Evolutionary conservation across 768 basidiomycete genomes (phyloP).

Genomic region (Serpula lacrymans): DNA sequence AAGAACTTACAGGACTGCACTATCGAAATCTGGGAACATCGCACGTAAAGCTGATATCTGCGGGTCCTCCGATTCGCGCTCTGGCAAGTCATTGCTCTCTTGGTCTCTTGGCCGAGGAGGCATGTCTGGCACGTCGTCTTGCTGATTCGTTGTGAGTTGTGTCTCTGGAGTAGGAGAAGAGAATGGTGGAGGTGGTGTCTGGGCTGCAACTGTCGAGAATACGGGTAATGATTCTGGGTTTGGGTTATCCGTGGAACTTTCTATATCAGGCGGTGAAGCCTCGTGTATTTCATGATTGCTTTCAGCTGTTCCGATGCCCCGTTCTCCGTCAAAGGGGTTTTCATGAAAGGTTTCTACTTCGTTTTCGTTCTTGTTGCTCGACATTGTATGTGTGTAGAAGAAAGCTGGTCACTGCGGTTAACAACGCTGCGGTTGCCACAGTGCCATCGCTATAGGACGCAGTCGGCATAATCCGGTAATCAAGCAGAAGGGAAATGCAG

Average conservation of each 20-base stretch:
- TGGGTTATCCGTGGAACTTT: background rate
- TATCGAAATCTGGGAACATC: constrained; percentile 83
- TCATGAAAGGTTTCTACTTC: background rate
- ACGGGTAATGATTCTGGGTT: background rate
- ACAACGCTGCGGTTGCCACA: background rate
- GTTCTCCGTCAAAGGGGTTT: too few relatives aligned
- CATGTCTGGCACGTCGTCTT: background rate
- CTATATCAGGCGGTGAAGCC: background rate
- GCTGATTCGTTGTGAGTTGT: background rate
- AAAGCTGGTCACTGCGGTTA: background rate
- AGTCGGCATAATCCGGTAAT: background rate
- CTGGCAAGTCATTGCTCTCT: too few relatives aligned
- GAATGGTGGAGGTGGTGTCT: background rate
- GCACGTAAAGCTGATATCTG: constrained; percentile 52
- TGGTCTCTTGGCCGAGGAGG: background rate
- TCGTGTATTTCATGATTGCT: background rate
- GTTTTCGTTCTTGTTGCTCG: too few relatives aligned
- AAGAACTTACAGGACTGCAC: constrained; percentile 55
- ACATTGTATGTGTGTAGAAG: background rate
- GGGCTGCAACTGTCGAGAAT: too few relatives aligned
- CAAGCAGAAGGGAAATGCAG: background rate
- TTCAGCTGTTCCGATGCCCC: too few relatives aligned
- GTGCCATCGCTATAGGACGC: background rate
- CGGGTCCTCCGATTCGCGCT: constrained; percentile 44
- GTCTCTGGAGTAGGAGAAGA: background rate